Evolutionary conservation across 169 alveolate species (phyloP), one percentile per base, ranked within the genome.

Genomic region (Plasmodium sp.): DNA sequence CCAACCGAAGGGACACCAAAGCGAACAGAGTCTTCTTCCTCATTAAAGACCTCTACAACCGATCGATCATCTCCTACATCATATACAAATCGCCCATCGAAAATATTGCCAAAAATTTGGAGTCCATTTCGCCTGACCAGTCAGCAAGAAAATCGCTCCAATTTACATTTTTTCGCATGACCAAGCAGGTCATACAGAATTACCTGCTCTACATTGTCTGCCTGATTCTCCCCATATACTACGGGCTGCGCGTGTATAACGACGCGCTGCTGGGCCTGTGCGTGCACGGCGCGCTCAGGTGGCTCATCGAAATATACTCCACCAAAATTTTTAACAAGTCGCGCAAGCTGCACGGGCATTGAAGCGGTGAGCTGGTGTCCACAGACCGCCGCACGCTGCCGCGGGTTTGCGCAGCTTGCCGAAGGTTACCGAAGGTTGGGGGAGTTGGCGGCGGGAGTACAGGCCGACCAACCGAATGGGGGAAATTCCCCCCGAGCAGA

Each of bases 141-240:
- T 73, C 83, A 34, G 16, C n/a, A 82, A 82, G 36, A 18, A 48
- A 54, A 43, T 48, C 73, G 18, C 6, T 12, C 73, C 36, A 84
- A 34, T 10, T 27, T 31, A 85, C 22, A 31, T 9, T 62, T 56
- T 34, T 88, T 58, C 14, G 71, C 73, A 79, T 88, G 45, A 71
- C 81, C n/a, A 88, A 88, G 82, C 71, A 88, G 74, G 74, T 90
- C 3, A 45, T 92, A 27, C 83, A 93, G 72, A 92, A 88, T 77
- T 90, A 84, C 79, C 51, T 93, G 31, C 84, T 96, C 51, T 96
- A 92, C 94, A 85, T 84, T 84, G 82, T 95, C 2, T 92, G 96
- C 22, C 91, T 93, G 45, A 88, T 88, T 18, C 48, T 88, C 22
- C 94, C 94, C 14, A 79, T 88, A 88, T 88, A 88, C 58, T 88